Conservation (phyloP, 495 filamentous ascomycete genomes). For the Pseudomonodictys pantanalensis region DNA sequence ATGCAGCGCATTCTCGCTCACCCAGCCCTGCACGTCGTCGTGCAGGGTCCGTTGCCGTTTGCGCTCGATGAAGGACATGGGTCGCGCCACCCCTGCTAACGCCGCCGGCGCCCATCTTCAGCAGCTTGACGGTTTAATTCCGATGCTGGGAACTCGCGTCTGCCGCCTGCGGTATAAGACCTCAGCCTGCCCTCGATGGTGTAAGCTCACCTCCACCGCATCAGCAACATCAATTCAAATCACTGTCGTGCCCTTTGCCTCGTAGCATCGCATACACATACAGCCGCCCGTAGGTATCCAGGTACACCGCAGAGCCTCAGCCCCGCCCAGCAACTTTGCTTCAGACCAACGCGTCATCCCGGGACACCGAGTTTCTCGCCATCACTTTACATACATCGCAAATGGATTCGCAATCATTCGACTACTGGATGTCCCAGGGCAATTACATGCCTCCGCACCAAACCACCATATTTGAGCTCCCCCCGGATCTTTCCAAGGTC, state of each 20-base stretch:
- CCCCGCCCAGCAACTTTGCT: background rate
- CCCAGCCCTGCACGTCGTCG: slow-evolving; percentile 23
- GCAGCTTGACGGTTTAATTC: slow-evolving; percentile 22
- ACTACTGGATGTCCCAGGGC: slow-evolving; percentile 33
- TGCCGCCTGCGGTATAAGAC: slow-evolving; percentile 22
- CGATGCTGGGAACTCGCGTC: slow-evolving; percentile 13
- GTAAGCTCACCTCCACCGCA: slow-evolving; percentile 23
- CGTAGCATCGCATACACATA: background rate
- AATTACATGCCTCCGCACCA: slow-evolving; percentile 30
- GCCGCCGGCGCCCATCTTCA: slow-evolving; percentile 12
- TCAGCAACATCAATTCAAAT: slow-evolving; percentile 19
- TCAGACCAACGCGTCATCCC: background rate
- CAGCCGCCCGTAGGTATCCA: background rate
- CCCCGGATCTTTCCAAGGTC: slow-evolving; percentile 29
- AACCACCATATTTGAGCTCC: slow-evolving; percentile 31
- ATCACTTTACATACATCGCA: slow-evolving; percentile 2
- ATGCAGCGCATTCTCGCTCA: slow-evolving; percentile 26
- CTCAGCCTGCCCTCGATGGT: slow-evolving; percentile 24
- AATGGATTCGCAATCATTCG: slow-evolving; percentile 36
- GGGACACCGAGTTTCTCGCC: slow-evolving; percentile 3
- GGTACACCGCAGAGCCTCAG: background rate
- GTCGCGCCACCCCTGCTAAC: slow-evolving; percentile 18
- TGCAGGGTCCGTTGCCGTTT: slow-evolving; percentile 27
- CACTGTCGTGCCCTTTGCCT: background rate
- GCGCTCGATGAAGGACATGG: background rate